Percentiles rank a stretch among this genome's conserved stretches.
Evolutionary conservation across 2,329 filamentous ascomycete species (phyloP).

Genomic region (Aspergillus piperis): DNA sequence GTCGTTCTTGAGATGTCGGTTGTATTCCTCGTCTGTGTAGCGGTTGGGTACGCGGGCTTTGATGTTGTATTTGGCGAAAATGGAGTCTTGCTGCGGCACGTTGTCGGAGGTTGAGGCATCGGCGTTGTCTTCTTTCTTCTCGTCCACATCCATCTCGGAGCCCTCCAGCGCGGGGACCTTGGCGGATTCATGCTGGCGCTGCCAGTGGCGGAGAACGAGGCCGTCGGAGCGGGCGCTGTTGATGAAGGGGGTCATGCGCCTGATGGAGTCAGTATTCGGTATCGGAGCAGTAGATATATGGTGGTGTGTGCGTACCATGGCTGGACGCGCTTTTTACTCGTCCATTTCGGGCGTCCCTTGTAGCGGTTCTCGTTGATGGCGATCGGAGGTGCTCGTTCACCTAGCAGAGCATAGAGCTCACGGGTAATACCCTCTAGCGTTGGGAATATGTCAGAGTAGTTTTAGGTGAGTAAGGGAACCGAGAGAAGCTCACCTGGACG

Average conservation of each 20-base stretch:
- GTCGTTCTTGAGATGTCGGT: slow-evolving; percentile 67
- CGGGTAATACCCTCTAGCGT: slow-evolving; percentile 51
- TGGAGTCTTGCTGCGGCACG: slow-evolving; percentile 49
- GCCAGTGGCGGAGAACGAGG: slow-evolving; percentile 78
- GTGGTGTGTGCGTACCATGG: slow-evolving; percentile 44
- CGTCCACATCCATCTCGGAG: slow-evolving; percentile 39
- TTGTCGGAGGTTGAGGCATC: slow-evolving; percentile 26
- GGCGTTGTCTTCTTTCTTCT: slow-evolving; percentile 39
- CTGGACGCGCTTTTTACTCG: slow-evolving; percentile 46
- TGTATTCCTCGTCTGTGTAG: slow-evolving; percentile 87
- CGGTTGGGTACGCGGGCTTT: slow-evolving; percentile 69
- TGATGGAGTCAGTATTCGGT: slow-evolving; percentile 38
- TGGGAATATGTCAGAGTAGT: slow-evolving; percentile 5
- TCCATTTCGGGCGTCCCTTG: slow-evolving; percentile 52
- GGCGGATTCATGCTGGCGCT: slow-evolving; percentile 60
- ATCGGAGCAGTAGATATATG: neutral
- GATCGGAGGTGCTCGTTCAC: slow-evolving; percentile 55
- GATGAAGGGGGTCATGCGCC: slow-evolving; percentile 70
- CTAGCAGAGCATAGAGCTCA: slow-evolving; percentile 54
- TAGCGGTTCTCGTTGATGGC: slow-evolving; percentile 55
- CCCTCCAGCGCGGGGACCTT: slow-evolving; percentile 41
- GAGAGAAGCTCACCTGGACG: slow-evolving; percentile 50
- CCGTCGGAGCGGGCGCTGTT: slow-evolving; percentile 76
- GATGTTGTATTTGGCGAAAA: slow-evolving; percentile 87
- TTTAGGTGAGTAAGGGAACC: no score